A percentile compares a stretch with the other conserved stretches of the same genome.
Conservation (phyloP, 2,329 filamentous ascomycete genomes). For the Claviceps arundinis region DNA sequence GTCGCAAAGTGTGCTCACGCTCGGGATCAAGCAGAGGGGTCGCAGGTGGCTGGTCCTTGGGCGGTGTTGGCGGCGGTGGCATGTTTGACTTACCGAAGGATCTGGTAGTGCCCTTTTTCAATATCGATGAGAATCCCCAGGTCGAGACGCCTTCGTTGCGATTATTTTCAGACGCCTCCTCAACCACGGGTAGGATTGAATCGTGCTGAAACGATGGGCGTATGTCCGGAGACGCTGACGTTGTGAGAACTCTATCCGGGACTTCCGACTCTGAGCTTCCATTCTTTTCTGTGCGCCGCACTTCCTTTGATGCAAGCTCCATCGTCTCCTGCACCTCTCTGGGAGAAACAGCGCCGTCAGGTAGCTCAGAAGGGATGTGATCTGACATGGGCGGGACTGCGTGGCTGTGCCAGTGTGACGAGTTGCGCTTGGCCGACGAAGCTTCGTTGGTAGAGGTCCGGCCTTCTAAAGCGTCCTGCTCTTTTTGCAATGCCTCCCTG, state of each 20-base stretch:
- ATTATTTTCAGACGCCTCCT: slow-evolving; percentile 72
- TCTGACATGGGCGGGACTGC: slow-evolving; percentile 31
- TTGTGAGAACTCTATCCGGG: slow-evolving; percentile 46
- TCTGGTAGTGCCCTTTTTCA: slow-evolving; percentile 17
- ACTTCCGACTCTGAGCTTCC: slow-evolving; percentile 33
- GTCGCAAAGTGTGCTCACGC: slow-evolving; percentile 29
- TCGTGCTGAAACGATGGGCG: slow-evolving; percentile 44
- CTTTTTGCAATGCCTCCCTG: slow-evolving; percentile 46
- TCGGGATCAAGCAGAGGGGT: slow-evolving; percentile 27
- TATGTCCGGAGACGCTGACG: slow-evolving; percentile 24
- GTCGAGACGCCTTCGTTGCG: slow-evolving; percentile 27
- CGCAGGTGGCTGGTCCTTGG: slow-evolving; percentile 12
- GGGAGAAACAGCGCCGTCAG: slow-evolving; percentile 15
- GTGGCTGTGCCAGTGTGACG: slow-evolving; percentile 20
- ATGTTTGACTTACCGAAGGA: slow-evolving; percentile 30
- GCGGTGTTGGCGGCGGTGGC: slow-evolving; percentile 23
- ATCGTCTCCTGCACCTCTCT: slow-evolving; percentile 28
- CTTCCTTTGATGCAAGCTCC: slow-evolving; percentile 26
- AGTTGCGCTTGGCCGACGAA: slow-evolving; percentile 24
- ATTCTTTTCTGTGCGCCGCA: slow-evolving; percentile 19
- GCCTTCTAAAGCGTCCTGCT: slow-evolving; percentile 41
- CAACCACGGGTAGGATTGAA: slow-evolving; percentile 63
- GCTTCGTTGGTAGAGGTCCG: slow-evolving; percentile 17
- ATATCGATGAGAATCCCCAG: slow-evolving; percentile 25
- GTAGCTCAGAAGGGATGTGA: slow-evolving; percentile 30